Evolutionary conservation across 2,329 filamentous ascomycete species (phyloP).

Genomic region (Cladosporium sp.): DNA sequence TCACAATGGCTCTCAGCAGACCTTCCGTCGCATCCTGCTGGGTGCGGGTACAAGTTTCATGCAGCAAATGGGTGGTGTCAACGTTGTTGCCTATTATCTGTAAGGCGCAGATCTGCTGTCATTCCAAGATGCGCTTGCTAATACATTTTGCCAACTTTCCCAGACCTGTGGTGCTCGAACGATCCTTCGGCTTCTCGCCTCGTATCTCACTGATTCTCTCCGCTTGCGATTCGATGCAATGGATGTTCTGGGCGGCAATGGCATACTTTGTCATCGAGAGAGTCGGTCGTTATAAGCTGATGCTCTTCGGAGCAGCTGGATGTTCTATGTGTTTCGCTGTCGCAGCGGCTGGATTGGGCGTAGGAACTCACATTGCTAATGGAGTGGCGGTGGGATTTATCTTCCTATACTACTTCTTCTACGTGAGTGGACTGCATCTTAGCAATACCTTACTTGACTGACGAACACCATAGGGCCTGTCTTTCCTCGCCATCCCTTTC

Average conservation of each 20-base stretch:
- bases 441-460: not conserved
- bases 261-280: constrained; percentile 13
- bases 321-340: constrained; percentile 16
- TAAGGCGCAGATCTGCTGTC: not conserved
- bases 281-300: constrained; percentile 15
- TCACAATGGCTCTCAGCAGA: constrained; percentile 39
- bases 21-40: constrained; percentile 61
- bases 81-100: constrained; percentile 15
- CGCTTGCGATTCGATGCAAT: constrained; percentile 15
- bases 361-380: constrained; percentile 12
- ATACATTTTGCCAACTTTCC: not conserved
- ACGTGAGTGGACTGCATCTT: not conserved
- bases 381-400: constrained; percentile 18
- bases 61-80: constrained; percentile 17
- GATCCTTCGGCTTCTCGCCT: constrained; percentile 17
- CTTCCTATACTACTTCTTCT: constrained; percentile 19
- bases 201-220: constrained; percentile 16
- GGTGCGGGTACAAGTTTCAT: constrained; percentile 43
- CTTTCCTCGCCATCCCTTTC: constrained; percentile 16
- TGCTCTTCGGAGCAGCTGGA: constrained; percentile 16
- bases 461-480: constrained; percentile 6
- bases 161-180: constrained; percentile 14
- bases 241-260: constrained; percentile 17
- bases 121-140: not conserved
- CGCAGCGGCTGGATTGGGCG: constrained; percentile 12